Percentiles rank a stretch among this genome's conserved stretches.
Conservation (phyloP, 139 green algal genomes). For the Coccomyxa sp. region DNA sequence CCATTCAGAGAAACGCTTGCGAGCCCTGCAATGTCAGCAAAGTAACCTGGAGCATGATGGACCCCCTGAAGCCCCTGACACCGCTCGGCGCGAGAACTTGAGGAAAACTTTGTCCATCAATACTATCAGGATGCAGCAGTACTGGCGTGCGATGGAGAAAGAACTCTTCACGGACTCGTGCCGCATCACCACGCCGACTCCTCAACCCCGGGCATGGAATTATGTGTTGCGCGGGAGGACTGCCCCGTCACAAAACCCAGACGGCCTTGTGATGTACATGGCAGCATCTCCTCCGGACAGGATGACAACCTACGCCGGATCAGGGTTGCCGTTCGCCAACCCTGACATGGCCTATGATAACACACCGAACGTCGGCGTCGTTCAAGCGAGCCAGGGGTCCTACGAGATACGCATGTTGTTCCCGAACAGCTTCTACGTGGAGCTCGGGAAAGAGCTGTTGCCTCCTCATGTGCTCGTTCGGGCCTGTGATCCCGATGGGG, state of each 20-base stretch:
- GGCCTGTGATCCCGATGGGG: not conserved
- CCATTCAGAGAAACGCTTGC: not conserved
- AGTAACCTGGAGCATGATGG: not conserved
- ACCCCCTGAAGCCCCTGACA: not conserved
- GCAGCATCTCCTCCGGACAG: not conserved
- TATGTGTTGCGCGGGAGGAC: not conserved
- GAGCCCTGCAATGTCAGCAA: not conserved
- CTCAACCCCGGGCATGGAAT: not conserved
- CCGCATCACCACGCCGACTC: not conserved
- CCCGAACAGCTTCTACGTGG: not conserved
- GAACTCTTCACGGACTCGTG: not conserved
- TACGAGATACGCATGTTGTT: not conserved
- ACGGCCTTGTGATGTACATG: not conserved
- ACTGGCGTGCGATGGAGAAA: not conserved
- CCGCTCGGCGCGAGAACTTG: not conserved
- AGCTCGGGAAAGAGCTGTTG: not conserved
- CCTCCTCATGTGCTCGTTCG: not conserved
- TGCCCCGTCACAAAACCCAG: not conserved
- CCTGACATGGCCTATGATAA: not conserved
- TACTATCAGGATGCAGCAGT: not conserved
- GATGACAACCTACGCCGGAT: not conserved
- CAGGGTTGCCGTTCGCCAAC: not conserved
- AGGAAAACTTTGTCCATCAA: conserved; percentile 1
- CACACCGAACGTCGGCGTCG: not conserved
- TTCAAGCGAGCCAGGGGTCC: not conserved